These are phyloP conservation scores for Pyronema domesticum DNA, from an alignment of 495 filamentous ascomycete species.

Conservation along the genomic window DNA sequence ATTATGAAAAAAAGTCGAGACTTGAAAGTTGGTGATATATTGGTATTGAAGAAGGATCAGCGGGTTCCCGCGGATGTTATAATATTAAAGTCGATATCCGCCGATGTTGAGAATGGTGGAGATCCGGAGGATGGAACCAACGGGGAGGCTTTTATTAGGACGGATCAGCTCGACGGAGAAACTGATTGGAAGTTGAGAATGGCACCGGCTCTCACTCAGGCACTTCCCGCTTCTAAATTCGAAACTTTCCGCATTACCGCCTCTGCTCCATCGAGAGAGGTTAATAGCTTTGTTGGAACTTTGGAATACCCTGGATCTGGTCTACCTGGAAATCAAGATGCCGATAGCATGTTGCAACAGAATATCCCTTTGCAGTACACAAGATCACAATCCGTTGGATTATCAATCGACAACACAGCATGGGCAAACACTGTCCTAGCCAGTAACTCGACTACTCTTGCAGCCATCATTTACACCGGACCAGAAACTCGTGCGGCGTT, in stretches of 20 bases:
- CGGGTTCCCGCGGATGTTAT: conserved; percentile 88
- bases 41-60: conserved; percentile 80
- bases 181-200: conserved; percentile 97
- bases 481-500: conserved; percentile 86
- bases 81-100: conserved; percentile 65
- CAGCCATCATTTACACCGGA: conserved; percentile 85
- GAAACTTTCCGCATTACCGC: conserved; percentile 59
- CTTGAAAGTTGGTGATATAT: conserved; percentile 81
- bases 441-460: conserved; percentile 69
- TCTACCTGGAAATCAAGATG: neutral
- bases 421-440: conserved; percentile 98
- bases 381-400: conserved; percentile 41
- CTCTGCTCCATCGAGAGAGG: conserved; percentile 72
- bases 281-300: conserved; percentile 85
- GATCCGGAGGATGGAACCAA: conserved; percentile 26
- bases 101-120: conserved; percentile 33
- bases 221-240: conserved; percentile 47
- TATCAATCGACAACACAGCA: conserved; percentile 92
- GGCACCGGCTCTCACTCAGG: conserved; percentile 67
- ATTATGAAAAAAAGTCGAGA: conserved; percentile 66
- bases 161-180: conserved; percentile 94
- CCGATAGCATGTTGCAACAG: neutral
- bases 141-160: conserved; percentile 91
- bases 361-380: conserved; percentile 17
- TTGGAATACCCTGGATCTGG: conserved; percentile 36